Evolutionary conservation across 352 stramenopile species (phyloP).

Genomic region (Phytophthora nicotianae): DNA sequence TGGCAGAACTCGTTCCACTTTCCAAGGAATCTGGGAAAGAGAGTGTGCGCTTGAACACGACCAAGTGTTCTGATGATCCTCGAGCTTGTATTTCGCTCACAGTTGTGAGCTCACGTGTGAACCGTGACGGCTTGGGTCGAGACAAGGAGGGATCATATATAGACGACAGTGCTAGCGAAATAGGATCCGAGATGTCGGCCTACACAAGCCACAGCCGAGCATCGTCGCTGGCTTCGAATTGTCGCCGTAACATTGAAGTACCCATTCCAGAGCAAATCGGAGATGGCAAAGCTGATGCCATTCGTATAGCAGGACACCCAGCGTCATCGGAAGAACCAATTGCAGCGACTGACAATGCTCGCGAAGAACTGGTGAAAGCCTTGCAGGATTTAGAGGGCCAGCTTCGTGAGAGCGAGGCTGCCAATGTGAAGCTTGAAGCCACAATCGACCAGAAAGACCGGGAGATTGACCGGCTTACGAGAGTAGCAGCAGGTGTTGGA

Average conservation of each 20-base stretch:
- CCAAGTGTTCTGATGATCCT: constrained; percentile 62
- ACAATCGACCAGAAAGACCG: constrained; percentile 51
- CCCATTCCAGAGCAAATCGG: constrained; percentile 18
- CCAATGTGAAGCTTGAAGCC: constrained; percentile 65
- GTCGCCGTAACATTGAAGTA: constrained; percentile 14
- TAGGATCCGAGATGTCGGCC: constrained; percentile 52
- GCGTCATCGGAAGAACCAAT: constrained; percentile 23
- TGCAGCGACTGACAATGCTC: constrained; percentile 16
- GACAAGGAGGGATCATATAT: constrained; percentile 54
- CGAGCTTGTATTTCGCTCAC: constrained; percentile 70
- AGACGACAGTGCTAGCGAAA: constrained; percentile 59
- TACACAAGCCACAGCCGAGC: constrained; percentile 62
- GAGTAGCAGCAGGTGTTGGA: constrained; percentile 41
- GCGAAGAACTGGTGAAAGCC: constrained; percentile 49
- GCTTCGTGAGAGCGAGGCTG: constrained; percentile 54
- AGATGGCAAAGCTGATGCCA: constrained; percentile 24
- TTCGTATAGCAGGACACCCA: constrained; percentile 24
- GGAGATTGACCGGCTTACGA: constrained; percentile 50
- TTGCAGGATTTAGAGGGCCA: constrained; percentile 60
- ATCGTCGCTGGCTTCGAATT: constrained; percentile 44
- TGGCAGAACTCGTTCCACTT: constrained; percentile 66
- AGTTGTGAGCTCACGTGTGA: constrained; percentile 57
- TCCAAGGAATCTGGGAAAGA: constrained; percentile 71
- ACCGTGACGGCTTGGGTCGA: constrained; percentile 12
- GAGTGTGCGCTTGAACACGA: constrained; percentile 54